Base-by-base conservation (phyloP, 106 monocot genomes). In the Acanthochlamys bracteata region DNA sequence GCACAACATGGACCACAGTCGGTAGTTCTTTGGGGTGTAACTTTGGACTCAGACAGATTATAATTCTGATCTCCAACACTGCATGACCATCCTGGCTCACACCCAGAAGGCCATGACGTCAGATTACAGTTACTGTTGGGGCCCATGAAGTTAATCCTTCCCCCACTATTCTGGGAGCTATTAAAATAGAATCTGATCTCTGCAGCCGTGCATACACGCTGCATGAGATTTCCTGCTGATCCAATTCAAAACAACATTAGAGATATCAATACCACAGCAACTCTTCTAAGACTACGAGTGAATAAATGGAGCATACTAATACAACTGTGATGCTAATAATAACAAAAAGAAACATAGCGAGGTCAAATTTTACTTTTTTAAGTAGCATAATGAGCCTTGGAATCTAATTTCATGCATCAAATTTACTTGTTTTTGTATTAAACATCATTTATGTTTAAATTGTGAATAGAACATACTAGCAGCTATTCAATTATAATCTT, bases 61-160 rank as follows among this genome's bases (percentile, higher is more conserved):
- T 65, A 59, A 53, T 76, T 45, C 55, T 33, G 20, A 20, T 62
- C 25, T 53, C 64, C 27, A 66, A 72, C 53, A 45, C 68, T 62
- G 33, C 87, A 83, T 51, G 87, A 79, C 87, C 87, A 87, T 65
- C 87, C 87, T 25, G 86, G 86, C 71, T 87, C 82, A 66, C 86
- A 87, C 54, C 87, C 87, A 53, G 74, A 52, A 47, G 61, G 71
- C 87, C 83, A 87, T 47, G 83, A 71, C 42, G 61, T 80, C 47
- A 71, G 72, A 62, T 87, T 80, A 24, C 87, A 87, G 63, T 87
- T 87, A 52, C 13, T 55, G 46, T 85, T 85, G 20, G 85, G 85
- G 16, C 42, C 68, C 74, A 78, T 24, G 47, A 56, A 74, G 57
- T 58, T 69, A 39, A n/a, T 49, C 1, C 17, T 51, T 15, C 58